Evolutionary conservation across 2,329 filamentous ascomycete genomes (phyloP).

Genomic region (Nigrograna mackinnonii): DNA sequence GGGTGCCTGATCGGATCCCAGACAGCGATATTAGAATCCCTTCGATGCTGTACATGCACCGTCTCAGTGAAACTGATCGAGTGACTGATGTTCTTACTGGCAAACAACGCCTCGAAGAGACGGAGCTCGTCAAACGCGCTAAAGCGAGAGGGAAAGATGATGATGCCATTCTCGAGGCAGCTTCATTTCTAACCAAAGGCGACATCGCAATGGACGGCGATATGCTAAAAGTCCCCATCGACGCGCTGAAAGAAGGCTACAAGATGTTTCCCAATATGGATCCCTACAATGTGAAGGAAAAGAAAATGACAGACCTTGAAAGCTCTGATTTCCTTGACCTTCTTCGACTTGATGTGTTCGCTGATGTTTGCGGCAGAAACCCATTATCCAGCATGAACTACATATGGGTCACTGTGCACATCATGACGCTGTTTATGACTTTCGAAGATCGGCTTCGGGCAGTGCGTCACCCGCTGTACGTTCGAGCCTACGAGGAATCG

Average conservation of each 20-base stretch:
- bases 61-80: constrained; percentile 9
- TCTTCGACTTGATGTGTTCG: constrained; percentile 16
- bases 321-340: constrained; percentile 10
- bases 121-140: constrained; percentile 13
- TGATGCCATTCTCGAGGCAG: constrained; percentile 9
- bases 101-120: constrained; percentile 12
- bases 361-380: constrained; percentile 14
- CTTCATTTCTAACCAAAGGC: constrained; percentile 5
- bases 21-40: constrained; percentile 14
- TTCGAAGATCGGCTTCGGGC: constrained; percentile 12
- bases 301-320: constrained; percentile 8
- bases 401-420: constrained; percentile 10
- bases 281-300: constrained; percentile 11
- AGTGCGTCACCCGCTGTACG: constrained; percentile 13
- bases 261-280: constrained; percentile 6
- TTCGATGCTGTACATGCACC: constrained; percentile 11
- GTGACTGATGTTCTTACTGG: constrained; percentile 7
- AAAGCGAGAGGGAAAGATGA: constrained; percentile 12
- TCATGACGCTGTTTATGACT: constrained; percentile 14
- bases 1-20: constrained; percentile 16
- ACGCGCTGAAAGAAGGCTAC: constrained; percentile 10
- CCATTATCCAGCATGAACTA: constrained; percentile 18
- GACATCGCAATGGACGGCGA: constrained; percentile 1
- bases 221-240: constrained; percentile 1
- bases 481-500: constrained; percentile 12